Conservation (phyloP, 2,329 filamentous ascomycete genomes). For the Monilinia fructigena region DNA sequence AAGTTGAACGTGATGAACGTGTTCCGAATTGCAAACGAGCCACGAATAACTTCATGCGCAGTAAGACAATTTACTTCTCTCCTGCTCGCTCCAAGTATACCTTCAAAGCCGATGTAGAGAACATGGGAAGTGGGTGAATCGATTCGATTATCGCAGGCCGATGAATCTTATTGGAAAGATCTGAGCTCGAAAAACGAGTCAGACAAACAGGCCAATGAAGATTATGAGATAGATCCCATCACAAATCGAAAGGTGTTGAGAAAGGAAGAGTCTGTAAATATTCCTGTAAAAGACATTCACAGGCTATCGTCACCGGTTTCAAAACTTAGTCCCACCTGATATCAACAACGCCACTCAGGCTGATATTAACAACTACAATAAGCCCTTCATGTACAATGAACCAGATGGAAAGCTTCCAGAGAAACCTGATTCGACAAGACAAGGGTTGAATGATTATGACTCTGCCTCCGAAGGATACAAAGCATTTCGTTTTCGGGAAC, state of each 20-base stretch:
- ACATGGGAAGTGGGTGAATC: constrained; percentile 14
- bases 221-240: constrained; percentile 56
- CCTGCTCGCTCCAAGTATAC: neutral
- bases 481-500: constrained; percentile 33
- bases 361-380: constrained; percentile 34
- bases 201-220: constrained; percentile 25
- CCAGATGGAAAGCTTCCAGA: constrained; percentile 41
- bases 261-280: constrained; percentile 20
- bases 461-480: constrained; percentile 27
- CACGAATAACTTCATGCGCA: constrained; percentile 14
- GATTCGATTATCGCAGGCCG: constrained; percentile 9
- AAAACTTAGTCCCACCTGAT: constrained; percentile 34
- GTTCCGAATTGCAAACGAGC: constrained; percentile 1
- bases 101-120: constrained; percentile 14
- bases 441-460: constrained; percentile 37
- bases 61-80: constrained; percentile 14
- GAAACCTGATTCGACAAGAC: constrained; percentile 38
- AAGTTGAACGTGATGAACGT: constrained; percentile 35
- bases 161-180: constrained; percentile 6
- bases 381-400: constrained; percentile 41
- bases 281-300: constrained; percentile 40
- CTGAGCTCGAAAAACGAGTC: constrained; percentile 2
- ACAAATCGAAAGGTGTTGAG: constrained; percentile 53
- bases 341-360: constrained; percentile 1
- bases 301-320: constrained; percentile 42